These are phyloP conservation scores for Penicillium daleae DNA, from an alignment of 495 filamentous ascomycete genomes.

Conservation along the genomic window DNA sequence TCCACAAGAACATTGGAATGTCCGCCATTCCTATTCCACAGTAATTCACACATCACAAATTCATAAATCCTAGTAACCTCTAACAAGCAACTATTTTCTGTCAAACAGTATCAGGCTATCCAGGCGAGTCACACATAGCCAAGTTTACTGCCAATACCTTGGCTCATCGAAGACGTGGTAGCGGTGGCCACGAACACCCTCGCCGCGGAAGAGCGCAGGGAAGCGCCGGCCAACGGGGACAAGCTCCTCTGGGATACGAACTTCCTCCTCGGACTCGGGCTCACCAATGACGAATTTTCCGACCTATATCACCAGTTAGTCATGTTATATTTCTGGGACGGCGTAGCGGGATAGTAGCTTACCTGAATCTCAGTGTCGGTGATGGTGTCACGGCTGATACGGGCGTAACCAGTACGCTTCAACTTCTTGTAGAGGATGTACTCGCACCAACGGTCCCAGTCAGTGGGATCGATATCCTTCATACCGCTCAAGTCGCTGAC, in stretches of 20 bases:
- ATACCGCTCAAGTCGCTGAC: slow-evolving; percentile 86
- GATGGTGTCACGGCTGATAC: slow-evolving; percentile 85
- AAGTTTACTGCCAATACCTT: slow-evolving; percentile 64
- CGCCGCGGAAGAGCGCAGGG: slow-evolving; percentile 82
- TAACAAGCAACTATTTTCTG: slow-evolving; percentile 9
- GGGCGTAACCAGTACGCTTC: slow-evolving; percentile 84
- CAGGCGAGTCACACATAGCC: neutral
- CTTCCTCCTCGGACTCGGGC: slow-evolving; percentile 60
- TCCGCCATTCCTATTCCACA: slow-evolving; percentile 6
- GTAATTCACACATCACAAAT: slow-evolving; percentile 15
- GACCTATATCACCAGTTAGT: slow-evolving; percentile 53
- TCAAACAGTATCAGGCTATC: neutral
- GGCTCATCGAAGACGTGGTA: slow-evolving; percentile 98
- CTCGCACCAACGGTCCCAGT: slow-evolving; percentile 99
- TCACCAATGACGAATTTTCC: slow-evolving; percentile 92
- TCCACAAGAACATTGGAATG: slow-evolving; percentile 13
- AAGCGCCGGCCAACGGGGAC: slow-evolving; percentile 79
- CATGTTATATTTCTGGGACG: neutral
- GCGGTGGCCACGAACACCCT: slow-evolving; percentile 84
- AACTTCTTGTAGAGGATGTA: slow-evolving; percentile 96
- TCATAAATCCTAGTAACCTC: slow-evolving; percentile 5
- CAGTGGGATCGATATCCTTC: slow-evolving; percentile 90
- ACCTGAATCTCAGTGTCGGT: slow-evolving; percentile 98
- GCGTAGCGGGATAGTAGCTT: slow-evolving; percentile 27
- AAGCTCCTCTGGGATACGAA: slow-evolving; percentile 64